Percentiles rank a stretch among this genome's conserved stretches.
These are phyloP conservation scores for Lichtheimia ramosa DNA, from an alignment of 371 early-diverging fungal genomes.

Conservation along the genomic window DNA sequence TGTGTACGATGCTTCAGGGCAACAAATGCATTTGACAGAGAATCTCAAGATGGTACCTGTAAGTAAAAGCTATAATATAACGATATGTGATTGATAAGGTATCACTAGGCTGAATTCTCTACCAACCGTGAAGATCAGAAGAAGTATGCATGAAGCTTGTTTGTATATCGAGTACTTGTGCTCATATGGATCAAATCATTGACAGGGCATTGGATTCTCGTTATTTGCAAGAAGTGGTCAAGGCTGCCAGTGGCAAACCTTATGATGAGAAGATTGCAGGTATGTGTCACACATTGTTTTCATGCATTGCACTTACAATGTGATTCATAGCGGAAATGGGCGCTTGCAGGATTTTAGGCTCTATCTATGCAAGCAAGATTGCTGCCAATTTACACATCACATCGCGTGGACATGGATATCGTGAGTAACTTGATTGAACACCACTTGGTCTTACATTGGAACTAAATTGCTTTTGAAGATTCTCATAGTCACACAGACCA, in stretches of 20 bases:
- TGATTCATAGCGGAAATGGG: constrained; percentile 39
- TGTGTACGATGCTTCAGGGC: constrained; percentile 51
- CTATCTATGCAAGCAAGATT: constrained; percentile 76
- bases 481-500: constrained; percentile 61
- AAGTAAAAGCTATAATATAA: constrained; percentile 10
- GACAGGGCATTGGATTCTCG: constrained; percentile 24
- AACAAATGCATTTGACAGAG: constrained; percentile 39
- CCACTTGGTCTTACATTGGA: neutral
- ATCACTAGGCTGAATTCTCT: constrained; percentile 45
- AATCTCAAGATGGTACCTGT: constrained; percentile 47
- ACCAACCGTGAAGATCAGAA: constrained; percentile 20
- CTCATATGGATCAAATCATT: no score
- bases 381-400: constrained; percentile 92
- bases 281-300: constrained; percentile 5
- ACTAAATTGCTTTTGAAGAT: constrained; percentile 16
- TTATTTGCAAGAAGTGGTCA: constrained; percentile 42
- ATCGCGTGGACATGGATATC: constrained; percentile 86
- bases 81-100: neutral
- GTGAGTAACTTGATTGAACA: constrained; percentile 29
- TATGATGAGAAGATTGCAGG: constrained; percentile 38
- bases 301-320: neutral
- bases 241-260: constrained; percentile 39
- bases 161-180: no score
- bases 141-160: neutral
- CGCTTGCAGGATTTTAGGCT: constrained; percentile 80